These are phyloP conservation scores for Globisporangium okanoganense DNA, from an alignment of 352 stramenopile genomes.

Conservation along the genomic window DNA sequence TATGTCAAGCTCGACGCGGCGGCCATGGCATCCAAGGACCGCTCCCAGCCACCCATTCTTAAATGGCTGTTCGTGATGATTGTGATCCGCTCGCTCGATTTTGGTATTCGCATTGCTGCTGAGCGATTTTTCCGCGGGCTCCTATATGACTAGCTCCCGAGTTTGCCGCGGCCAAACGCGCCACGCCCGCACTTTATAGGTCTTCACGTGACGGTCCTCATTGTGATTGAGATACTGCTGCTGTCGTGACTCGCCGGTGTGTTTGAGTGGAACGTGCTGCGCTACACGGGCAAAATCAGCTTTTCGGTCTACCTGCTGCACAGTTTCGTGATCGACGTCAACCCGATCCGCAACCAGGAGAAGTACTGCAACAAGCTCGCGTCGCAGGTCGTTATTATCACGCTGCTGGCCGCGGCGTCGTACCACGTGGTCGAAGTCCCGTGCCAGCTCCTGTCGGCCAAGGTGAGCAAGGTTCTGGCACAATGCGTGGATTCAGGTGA, in stretches of 20 bases:
- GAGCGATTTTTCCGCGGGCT: constrained; percentile 24
- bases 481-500: neutral
- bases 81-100: constrained; percentile 19
- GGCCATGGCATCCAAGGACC: constrained; percentile 11
- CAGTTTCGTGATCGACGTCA: constrained; percentile 29
- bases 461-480: neutral
- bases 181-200: constrained; percentile 25
- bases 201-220: constrained; percentile 18
- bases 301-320: constrained; percentile 39
- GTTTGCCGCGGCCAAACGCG: constrained; percentile 20
- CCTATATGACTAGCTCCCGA: constrained; percentile 32
- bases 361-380: constrained; percentile 15
- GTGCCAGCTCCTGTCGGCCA: neutral
- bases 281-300: constrained; percentile 26
- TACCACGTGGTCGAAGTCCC: neutral
- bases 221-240: constrained; percentile 4
- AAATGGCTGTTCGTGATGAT: constrained; percentile 14
- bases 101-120: constrained; percentile 22
- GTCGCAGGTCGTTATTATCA: neutral
- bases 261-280: constrained; percentile 16
- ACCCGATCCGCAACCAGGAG: constrained; percentile 15
- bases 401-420: neutral
- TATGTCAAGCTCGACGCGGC: constrained; percentile 21
- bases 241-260: constrained; percentile 9
- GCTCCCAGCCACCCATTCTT: constrained; percentile 14